Evolutionary conservation across 371 early-diverging fungal genomes (phyloP).

Genomic region (Apophysomyces trapeziformis): DNA sequence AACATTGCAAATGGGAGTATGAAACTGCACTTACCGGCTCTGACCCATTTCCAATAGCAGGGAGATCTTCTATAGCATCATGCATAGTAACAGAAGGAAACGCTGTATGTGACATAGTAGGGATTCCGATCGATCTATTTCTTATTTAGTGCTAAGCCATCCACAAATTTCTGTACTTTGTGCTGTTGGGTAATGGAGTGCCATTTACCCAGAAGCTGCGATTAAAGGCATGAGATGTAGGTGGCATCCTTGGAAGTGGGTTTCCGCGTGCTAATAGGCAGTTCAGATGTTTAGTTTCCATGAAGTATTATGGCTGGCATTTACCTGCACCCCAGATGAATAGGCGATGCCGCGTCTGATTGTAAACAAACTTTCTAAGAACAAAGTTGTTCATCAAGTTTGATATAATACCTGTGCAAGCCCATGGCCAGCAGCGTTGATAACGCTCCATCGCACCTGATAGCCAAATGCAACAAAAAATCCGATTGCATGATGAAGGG

Average conservation of each 20-base stretch:
- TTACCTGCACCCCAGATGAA: conserved; percentile 34
- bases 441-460: conserved; percentile 22
- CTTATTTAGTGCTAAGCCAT: background rate
- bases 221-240: background rate
- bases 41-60: background rate
- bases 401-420: conserved; percentile 12
- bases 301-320: too few species aligned
- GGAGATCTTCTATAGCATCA: conserved; percentile 12
- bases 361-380: too few species aligned
- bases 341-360: conserved; percentile 21
- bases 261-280: conserved; percentile 2
- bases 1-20: background rate
- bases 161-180: background rate
- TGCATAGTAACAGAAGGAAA: conserved; percentile 4
- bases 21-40: background rate
- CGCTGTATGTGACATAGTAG: background rate
- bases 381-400: too few species aligned
- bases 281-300: background rate
- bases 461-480: conserved; percentile 27
- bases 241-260: background rate
- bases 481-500: conserved; percentile 21
- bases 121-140: background rate
- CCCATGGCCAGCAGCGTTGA: conserved; percentile 28
- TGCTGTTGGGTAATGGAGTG: background rate
- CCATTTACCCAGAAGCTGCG: background rate